These are phyloP conservation scores for Odonthalia washingtoniensis DNA, from an alignment of 31 red algal species.

Conservation along the genomic window DNA sequence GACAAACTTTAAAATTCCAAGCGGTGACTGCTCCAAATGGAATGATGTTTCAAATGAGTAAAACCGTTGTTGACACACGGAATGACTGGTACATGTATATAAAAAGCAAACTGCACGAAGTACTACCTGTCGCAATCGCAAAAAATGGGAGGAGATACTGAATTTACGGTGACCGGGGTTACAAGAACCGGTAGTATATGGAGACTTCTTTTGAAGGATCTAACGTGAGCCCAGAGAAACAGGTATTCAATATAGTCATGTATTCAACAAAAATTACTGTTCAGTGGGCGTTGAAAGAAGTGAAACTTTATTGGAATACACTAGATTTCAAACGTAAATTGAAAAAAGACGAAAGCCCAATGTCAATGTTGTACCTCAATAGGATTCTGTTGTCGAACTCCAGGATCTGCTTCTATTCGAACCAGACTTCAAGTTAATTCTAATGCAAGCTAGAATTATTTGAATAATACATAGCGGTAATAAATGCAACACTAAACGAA, in stretches of 20 bases:
- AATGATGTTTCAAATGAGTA: background rate
- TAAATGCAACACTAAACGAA: too few species aligned
- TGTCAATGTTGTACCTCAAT: too few species aligned
- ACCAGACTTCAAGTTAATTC: too few species aligned
- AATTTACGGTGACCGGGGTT: conserved; percentile 10
- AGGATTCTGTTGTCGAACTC: too few species aligned
- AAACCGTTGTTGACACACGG: background rate
- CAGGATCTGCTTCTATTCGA: too few species aligned
- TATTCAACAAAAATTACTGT: background rate
- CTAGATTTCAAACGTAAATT: conserved; percentile 27
- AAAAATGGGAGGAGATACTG: background rate
- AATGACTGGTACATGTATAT: background rate
- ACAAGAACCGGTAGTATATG: background rate
- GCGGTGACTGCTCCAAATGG: background rate
- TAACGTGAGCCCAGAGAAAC: background rate
- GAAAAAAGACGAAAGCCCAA: too few species aligned
- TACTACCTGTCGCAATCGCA: background rate
- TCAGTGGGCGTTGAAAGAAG: conserved; percentile 40
- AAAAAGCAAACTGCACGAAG: background rate
- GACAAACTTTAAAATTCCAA: background rate
- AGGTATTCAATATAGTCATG: background rate
- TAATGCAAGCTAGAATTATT: too few species aligned
- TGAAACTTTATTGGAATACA: conserved; percentile 35
- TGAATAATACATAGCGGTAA: too few species aligned
- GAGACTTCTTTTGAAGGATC: background rate